phyloP scores from a whole-genome alignment of 495 filamentous ascomycete species.

The Podospora pseudopauciseta region DNA sequence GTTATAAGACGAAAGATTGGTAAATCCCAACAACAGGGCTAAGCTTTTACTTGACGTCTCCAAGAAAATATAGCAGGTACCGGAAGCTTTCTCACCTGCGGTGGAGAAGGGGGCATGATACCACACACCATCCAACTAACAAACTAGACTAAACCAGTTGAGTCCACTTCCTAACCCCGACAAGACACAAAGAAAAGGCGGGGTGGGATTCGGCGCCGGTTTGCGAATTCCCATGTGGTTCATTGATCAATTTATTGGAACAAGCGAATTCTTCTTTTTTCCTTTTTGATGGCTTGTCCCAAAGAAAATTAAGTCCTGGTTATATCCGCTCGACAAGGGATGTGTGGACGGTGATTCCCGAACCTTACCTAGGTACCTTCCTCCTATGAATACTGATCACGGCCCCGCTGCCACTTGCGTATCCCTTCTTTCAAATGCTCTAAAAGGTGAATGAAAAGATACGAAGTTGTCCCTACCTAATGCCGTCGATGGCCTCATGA shows the following conservation, averaged over 20 bases:
- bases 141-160: neutral
- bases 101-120: neutral
- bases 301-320: conserved; percentile 9
- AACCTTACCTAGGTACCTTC: neutral
- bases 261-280: neutral
- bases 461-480: too few species aligned
- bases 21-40: too few species aligned
- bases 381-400: neutral
- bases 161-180: neutral
- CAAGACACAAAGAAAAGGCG: neutral
- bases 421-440: neutral
- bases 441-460: neutral
- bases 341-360: neutral
- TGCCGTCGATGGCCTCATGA: neutral
- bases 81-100: neutral
- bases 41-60: too few species aligned
- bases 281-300: neutral
- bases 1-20: neutral
- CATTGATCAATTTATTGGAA: neutral
- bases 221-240: neutral
- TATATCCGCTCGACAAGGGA: conserved; percentile 11
- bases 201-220: neutral
- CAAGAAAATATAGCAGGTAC: neutral
- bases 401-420: neutral
- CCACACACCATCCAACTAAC: neutral